Conservation (phyloP, 306 rosid genomes). For the Prunus campanulata region DNA sequence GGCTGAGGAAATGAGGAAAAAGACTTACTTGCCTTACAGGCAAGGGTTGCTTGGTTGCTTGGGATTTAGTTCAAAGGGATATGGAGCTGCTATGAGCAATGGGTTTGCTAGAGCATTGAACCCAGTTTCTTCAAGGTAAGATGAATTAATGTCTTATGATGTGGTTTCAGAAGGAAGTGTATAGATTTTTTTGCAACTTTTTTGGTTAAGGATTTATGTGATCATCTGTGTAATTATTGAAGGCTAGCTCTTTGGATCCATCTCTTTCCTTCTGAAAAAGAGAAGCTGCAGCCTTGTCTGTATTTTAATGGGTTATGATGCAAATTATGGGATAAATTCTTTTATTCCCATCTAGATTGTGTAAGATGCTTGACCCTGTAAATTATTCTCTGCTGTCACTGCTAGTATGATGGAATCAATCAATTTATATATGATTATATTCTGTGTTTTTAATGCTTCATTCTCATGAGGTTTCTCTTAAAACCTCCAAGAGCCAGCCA, state of each 20-base stretch:
- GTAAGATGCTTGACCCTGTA: conserved; percentile 1
- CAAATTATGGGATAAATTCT: conserved; percentile 12
- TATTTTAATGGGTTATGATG: conserved; percentile 22
- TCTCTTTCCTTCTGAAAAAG: conserved; percentile 8
- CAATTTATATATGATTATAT: background rate
- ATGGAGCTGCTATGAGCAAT: conserved; percentile 92
- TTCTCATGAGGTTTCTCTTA: background rate
- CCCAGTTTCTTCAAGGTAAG: conserved; percentile 92
- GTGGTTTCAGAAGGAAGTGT: conserved; percentile 33
- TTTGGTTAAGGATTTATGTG: conserved; percentile 13
- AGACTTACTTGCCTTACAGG: conserved; percentile 89
- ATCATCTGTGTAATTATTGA: conserved; percentile 21
- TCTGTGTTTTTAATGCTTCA: background rate
- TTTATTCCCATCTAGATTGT: conserved; percentile 13
- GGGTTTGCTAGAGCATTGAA: conserved; percentile 93
- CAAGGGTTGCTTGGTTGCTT: conserved; percentile 92
- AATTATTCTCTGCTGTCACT: background rate
- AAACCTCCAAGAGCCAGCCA: background rate
- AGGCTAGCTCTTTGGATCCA: conserved; percentile 6
- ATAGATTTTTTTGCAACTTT: conserved; percentile 19
- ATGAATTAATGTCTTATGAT: background rate
- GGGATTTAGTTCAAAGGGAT: conserved; percentile 93
- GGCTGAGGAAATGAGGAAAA: conserved; percentile 84
- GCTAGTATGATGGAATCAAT: background rate
- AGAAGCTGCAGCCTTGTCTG: conserved; percentile 23